Evolutionary conservation across 2,329 filamentous ascomycete species (phyloP).

Genomic region (Pseudogymnoascus sp.): DNA sequence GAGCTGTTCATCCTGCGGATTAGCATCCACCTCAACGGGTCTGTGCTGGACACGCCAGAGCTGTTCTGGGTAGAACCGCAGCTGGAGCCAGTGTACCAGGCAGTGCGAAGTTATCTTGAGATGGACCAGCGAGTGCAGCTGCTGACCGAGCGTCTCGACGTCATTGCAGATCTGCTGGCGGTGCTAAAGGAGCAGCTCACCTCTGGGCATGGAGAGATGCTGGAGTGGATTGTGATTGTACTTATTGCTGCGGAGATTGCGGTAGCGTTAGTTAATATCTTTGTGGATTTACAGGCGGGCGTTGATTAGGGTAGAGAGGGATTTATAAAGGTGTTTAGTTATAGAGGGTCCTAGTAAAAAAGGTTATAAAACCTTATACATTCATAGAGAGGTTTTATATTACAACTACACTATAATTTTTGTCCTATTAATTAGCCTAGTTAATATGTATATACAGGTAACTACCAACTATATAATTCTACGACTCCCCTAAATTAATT

Average conservation of each 20-base stretch:
- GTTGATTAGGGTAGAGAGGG: slow-evolving; percentile 38
- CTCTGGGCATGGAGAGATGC: slow-evolving; percentile 81
- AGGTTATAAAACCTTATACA: neutral
- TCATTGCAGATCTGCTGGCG: slow-evolving; percentile 86
- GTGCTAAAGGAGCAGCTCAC: slow-evolving; percentile 94
- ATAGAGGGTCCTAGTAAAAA: neutral
- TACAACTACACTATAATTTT: neutral
- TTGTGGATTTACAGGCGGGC: slow-evolving; percentile 81
- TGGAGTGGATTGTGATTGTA: slow-evolving; percentile 91
- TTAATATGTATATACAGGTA: no score
- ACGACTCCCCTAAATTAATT: no score
- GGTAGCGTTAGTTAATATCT: slow-evolving; percentile 86
- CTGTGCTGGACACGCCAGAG: slow-evolving; percentile 91
- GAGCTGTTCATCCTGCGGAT: slow-evolving; percentile 96
- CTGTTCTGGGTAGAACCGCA: slow-evolving; percentile 98
- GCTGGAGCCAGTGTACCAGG: slow-evolving; percentile 91
- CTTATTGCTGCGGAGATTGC: slow-evolving; percentile 93
- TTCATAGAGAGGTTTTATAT: neutral
- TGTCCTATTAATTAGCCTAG: no score
- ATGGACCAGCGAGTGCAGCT: slow-evolving; percentile 94
- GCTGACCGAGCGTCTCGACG: slow-evolving; percentile 80
- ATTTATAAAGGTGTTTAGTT: neutral
- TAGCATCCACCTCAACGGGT: slow-evolving; percentile 96
- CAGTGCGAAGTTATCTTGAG: slow-evolving; percentile 89
- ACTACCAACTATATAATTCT: no score